Conservation (phyloP, 2,329 filamentous ascomycete genomes). For the Calonectria multiphialidica region DNA sequence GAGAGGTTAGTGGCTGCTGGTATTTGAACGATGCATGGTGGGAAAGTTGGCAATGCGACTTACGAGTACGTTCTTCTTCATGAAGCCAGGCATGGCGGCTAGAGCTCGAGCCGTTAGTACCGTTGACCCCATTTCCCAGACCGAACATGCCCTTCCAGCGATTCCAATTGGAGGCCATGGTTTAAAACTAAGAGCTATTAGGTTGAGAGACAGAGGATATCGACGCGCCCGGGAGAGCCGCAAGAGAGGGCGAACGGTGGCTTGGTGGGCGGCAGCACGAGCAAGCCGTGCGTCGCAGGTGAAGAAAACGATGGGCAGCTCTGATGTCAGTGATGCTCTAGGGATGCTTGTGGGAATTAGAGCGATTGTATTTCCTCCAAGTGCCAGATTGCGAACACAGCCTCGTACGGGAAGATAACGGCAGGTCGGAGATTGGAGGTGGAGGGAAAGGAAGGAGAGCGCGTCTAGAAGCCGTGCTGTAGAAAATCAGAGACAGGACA, state of each 20-base stretch:
- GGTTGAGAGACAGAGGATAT: conserved; percentile 23
- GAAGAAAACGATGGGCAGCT: neutral
- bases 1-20: neutral
- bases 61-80: conserved; percentile 60
- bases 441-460: neutral
- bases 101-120: conserved; percentile 33
- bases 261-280: neutral
- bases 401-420: neutral
- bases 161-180: conserved; percentile 43
- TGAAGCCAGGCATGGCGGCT: conserved; percentile 52
- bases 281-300: neutral
- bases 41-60: conserved; percentile 38
- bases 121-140: conserved; percentile 27
- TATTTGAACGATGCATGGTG: neutral
- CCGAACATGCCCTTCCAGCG: conserved; percentile 48
- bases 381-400: neutral
- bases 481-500: conserved; percentile 6
- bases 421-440: neutral
- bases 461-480: neutral
- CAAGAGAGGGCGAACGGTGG: neutral
- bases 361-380: neutral
- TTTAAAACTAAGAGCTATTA: neutral
- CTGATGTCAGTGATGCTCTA: neutral
- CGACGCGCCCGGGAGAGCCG: neutral
- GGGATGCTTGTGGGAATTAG: neutral